Percentiles rank a stretch among this genome's conserved stretches.
phyloP scores from a whole-genome alignment of 2,329 filamentous ascomycete genomes.

The Fusarium sp. region DNA sequence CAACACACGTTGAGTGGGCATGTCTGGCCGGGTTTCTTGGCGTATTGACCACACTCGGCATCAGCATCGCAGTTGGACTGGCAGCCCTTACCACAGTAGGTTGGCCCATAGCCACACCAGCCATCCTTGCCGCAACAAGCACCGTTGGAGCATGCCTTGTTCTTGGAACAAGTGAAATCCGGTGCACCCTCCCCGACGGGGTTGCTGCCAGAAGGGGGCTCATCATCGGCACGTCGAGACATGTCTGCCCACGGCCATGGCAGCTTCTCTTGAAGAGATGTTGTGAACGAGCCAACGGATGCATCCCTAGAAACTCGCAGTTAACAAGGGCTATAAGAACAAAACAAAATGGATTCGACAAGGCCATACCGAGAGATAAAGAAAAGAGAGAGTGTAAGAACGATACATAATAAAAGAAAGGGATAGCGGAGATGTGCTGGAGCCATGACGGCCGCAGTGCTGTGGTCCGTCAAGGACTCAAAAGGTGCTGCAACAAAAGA shows the following conservation, averaged over 20 bases:
- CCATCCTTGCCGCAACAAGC: constrained; percentile 4
- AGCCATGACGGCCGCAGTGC: neutral
- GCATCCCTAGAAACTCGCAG: neutral
- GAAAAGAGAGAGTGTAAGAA: neutral
- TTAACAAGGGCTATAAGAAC: neutral
- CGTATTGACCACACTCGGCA: constrained; percentile 16
- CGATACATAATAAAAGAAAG: neutral
- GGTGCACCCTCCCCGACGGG: neutral
- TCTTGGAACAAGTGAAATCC: neutral
- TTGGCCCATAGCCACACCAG: constrained; percentile 4
- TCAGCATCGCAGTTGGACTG: constrained; percentile 13
- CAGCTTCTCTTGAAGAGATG: neutral
- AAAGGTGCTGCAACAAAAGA: neutral
- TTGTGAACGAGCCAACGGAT: neutral
- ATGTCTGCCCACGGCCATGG: neutral
- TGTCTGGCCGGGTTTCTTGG: neutral
- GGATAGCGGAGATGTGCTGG: neutral
- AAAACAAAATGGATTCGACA: neutral
- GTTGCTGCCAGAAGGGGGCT: neutral
- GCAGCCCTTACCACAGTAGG: constrained; percentile 6
- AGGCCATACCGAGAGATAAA: neutral
- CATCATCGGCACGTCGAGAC: neutral
- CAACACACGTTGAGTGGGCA: constrained; percentile 24
- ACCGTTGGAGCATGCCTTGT: neutral
- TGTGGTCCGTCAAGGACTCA: neutral